Evolutionary conservation across 208 protist genomes (phyloP).

Genomic region (Acanthamoeba triangularis): DNA sequence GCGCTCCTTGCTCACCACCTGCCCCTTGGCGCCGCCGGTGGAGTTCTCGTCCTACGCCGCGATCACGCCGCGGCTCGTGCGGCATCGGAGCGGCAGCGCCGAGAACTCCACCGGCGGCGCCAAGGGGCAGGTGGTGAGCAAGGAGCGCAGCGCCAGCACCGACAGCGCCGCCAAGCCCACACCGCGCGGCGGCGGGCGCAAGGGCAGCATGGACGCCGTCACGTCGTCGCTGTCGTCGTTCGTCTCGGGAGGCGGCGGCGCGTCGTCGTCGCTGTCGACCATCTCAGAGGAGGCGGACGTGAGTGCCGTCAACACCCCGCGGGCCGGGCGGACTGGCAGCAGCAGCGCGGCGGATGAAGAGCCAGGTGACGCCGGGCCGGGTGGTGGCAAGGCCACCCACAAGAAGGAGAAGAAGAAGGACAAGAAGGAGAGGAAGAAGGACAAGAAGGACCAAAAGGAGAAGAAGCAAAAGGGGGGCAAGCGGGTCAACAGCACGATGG

Average conservation of each 20-base stretch:
- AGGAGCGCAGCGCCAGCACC: conserved; percentile 6
- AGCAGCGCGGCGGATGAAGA: neutral
- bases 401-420: conserved; percentile 22
- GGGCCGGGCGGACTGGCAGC: neutral
- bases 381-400: neutral
- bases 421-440: neutral
- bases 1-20: neutral
- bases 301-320: neutral
- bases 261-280: conserved; percentile 12
- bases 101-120: neutral
- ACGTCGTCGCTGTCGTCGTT: neutral
- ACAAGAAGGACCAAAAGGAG: neutral
- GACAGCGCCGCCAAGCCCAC: neutral
- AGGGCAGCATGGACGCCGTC: conserved; percentile 27
- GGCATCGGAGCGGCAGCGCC: neutral
- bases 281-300: neutral
- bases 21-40: neutral
- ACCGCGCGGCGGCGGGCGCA: neutral
- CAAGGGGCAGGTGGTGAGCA: neutral
- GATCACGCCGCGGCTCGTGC: neutral
- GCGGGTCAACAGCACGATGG: neutral
- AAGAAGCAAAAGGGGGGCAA: neutral
- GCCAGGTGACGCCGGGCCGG: neutral
- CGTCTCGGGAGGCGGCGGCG: neutral
- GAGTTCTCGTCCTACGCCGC: neutral